Conservation (phyloP, 192 early-diverging fungal genomes). For the Linnemannia hyalina region DNA sequence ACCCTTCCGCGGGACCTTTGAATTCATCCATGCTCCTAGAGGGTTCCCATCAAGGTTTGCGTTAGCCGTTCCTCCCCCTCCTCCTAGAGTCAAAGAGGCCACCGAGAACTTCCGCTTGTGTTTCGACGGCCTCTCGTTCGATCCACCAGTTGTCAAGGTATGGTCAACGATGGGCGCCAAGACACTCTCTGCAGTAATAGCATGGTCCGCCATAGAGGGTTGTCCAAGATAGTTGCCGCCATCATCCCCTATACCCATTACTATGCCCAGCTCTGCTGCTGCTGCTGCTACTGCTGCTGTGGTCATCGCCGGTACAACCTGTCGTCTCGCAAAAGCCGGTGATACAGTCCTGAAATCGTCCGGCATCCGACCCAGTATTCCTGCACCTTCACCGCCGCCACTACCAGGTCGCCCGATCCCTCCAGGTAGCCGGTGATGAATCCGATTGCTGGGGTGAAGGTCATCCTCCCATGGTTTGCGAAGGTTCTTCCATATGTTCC, state of each 20-base stretch:
- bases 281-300: neutral
- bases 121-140: neutral
- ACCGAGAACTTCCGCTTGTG: neutral
- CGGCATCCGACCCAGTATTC: neutral
- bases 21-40: conserved; percentile 15
- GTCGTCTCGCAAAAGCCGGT: neutral
- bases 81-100: neutral
- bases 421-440: neutral
- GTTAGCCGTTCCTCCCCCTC: neutral
- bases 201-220: neutral
- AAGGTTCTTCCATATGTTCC: conserved; percentile 18
- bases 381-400: neutral
- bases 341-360: neutral
- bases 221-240: neutral
- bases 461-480: neutral
- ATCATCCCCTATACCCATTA: neutral
- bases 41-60: neutral
- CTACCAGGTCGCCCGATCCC: neutral
- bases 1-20: neutral
- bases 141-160: neutral
- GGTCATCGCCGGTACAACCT: neutral
- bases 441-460: neutral
- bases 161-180: no score
- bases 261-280: neutral
- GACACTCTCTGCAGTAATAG: neutral